Conservation (phyloP, 2,329 filamentous ascomycete species). For the Ophiostoma perfectum region DNA sequence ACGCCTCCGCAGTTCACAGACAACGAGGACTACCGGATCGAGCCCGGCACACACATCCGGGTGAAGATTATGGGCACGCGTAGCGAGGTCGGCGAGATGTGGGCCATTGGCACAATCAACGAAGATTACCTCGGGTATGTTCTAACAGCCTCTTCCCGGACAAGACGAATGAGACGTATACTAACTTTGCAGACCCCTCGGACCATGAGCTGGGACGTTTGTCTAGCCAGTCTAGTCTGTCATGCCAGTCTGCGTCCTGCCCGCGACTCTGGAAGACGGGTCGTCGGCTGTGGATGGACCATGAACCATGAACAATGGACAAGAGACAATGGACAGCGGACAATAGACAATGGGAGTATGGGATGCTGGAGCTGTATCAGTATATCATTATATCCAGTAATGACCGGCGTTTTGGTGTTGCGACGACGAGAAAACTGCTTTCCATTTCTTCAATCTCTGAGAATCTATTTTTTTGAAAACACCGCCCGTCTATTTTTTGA, state of each 20-base stretch:
- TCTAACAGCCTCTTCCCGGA: not conserved
- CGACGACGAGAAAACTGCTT: conserved; percentile 7
- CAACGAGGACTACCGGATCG: conserved; percentile 87
- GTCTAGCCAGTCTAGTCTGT: not conserved
- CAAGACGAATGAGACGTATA: not conserved
- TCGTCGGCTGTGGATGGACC: not conserved
- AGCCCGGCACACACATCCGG: conserved; percentile 86
- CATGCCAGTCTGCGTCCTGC: not conserved
- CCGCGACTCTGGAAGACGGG: conserved; percentile 2
- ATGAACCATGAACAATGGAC: not conserved
- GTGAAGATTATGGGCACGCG: conserved; percentile 92
- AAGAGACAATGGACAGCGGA: not conserved
- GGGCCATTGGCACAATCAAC: conserved; percentile 95
- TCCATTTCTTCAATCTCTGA: conserved; percentile 10
- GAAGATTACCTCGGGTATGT: conserved; percentile 66
- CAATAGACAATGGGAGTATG: not conserved
- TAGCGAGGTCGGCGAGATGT: conserved; percentile 91
- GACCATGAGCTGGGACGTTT: conserved; percentile 4
- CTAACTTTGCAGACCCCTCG: conserved; percentile 11
- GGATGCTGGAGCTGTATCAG: not conserved
- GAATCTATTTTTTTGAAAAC: conserved; percentile 3
- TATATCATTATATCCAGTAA: conserved; percentile 6
- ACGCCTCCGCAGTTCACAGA: conserved; percentile 97
- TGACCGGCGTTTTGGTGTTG: conserved; percentile 12
- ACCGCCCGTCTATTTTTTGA: not conserved